Percentiles rank a stretch among this genome's conserved stretches.
These are phyloP conservation scores for Polytrichum formosum DNA, from an alignment of 225 moss, liverwort and hornwort species.

Conservation along the genomic window DNA sequence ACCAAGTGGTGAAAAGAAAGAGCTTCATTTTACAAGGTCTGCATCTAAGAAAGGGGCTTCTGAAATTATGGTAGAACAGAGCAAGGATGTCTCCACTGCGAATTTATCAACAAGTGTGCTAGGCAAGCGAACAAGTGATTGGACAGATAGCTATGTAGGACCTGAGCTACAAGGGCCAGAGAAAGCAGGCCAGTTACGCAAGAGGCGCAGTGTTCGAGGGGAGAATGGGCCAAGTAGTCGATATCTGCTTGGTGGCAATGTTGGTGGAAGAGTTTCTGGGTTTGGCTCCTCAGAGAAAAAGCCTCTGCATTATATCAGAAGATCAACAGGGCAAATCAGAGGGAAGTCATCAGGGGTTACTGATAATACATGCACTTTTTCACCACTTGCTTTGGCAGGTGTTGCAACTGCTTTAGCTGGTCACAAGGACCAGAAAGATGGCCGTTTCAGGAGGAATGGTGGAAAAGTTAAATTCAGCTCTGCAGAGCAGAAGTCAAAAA, in stretches of 20 bases:
- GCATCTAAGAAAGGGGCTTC: constrained; percentile 38
- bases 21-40: constrained; percentile 37
- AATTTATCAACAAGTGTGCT: constrained; percentile 30
- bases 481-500: constrained; percentile 32
- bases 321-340: constrained; percentile 43
- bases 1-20: background rate
- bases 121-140: constrained; percentile 52
- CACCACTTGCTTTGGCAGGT: constrained; percentile 19
- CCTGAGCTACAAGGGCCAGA: constrained; percentile 39
- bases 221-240: constrained; percentile 47
- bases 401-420: constrained; percentile 26
- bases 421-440: constrained; percentile 29
- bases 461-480: constrained; percentile 34
- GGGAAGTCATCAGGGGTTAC: constrained; percentile 24
- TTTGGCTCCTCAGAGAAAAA: constrained; percentile 50
- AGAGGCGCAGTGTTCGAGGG: constrained; percentile 53
- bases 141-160: constrained; percentile 49
- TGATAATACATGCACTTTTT: constrained; percentile 8
- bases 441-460: constrained; percentile 42
- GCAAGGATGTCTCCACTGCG: constrained; percentile 28
- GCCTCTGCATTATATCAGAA: constrained; percentile 52
- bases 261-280: constrained; percentile 28
- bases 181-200: constrained; percentile 48
- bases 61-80: constrained; percentile 28
- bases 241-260: constrained; percentile 36